A percentile compares a stretch with the other conserved stretches of the same genome.
phyloP scores from a whole-genome alignment of 2,329 filamentous ascomycete species.

The Colletotrichum lini region DNA sequence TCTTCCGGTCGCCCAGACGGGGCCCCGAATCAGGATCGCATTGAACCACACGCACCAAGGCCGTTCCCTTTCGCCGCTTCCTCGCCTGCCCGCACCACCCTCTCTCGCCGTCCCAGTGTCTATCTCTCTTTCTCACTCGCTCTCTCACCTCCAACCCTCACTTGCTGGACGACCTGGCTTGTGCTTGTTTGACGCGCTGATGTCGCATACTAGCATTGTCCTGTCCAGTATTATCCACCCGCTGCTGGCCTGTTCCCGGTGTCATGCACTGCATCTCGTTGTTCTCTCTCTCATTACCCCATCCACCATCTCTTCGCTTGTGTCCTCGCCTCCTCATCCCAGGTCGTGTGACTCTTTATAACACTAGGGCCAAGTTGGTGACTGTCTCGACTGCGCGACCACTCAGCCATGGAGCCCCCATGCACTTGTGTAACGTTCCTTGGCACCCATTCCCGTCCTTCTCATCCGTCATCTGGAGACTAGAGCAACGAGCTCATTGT shows the following conservation, averaged over 20 bases:
- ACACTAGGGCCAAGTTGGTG: slow-evolving; percentile 32
- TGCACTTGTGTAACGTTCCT: slow-evolving; percentile 39
- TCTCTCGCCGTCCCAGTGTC: too few relatives aligned
- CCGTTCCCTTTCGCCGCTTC: slow-evolving; percentile 1
- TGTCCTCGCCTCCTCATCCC: slow-evolving; percentile 13
- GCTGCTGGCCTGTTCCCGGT: slow-evolving; percentile 6
- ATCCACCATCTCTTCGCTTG: slow-evolving; percentile 3
- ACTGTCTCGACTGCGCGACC: slow-evolving; percentile 36
- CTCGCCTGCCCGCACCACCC: not conserved
- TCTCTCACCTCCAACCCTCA: not conserved
- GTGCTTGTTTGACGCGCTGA: not conserved
- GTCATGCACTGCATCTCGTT: slow-evolving; percentile 7
- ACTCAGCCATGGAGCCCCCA: slow-evolving; percentile 38
- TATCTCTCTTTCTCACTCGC: not conserved
- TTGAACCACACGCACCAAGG: slow-evolving; percentile 1
- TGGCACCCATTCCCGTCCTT: slow-evolving; percentile 27
- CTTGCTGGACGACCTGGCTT: not conserved
- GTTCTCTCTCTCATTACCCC: not conserved
- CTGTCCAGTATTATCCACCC: not conserved
- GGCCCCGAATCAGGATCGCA: slow-evolving; percentile 19
- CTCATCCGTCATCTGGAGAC: slow-evolving; percentile 30
- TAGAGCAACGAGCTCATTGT: slow-evolving; percentile 35
- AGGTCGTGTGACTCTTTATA: slow-evolving; percentile 37
- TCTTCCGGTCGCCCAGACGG: not conserved
- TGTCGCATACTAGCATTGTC: slow-evolving; percentile 3